phyloP scores from a whole-genome alignment of 2,329 filamentous ascomycete species.

The Exophiala xenobiotica region DNA sequence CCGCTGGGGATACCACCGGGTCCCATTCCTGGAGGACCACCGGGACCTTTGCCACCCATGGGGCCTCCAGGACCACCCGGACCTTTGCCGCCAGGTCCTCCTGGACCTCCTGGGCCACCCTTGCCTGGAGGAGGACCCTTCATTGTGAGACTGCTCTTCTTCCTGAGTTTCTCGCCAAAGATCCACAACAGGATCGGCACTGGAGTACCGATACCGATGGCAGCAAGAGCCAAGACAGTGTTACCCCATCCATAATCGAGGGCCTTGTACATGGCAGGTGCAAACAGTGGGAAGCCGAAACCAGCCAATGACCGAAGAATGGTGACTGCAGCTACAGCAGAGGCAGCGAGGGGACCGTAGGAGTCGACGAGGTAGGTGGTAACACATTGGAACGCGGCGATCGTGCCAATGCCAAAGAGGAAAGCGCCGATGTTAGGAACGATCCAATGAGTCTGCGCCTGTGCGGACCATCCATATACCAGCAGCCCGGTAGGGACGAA shows the following conservation, averaged over 20 bases:
- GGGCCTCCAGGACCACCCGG: conserved; percentile 12
- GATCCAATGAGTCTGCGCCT: conserved; percentile 46
- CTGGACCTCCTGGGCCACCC: conserved; percentile 20
- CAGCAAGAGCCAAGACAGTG: conserved; percentile 47
- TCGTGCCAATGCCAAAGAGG: conserved; percentile 43
- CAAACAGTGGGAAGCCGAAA: conserved; percentile 53
- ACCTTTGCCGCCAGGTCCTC: conserved; percentile 20
- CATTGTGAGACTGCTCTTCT: conserved; percentile 32
- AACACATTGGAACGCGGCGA: conserved; percentile 32
- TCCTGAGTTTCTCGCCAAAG: conserved; percentile 44
- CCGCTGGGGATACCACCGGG: conserved; percentile 20
- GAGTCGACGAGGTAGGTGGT: conserved; percentile 40
- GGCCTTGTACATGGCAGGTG: conserved; percentile 41
- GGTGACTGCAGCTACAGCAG: conserved; percentile 49
- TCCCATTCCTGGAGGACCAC: conserved; percentile 16
- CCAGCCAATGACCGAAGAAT: conserved; percentile 49
- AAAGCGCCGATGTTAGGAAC: conserved; percentile 48
- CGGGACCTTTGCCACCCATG: conserved; percentile 18
- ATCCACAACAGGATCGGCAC: conserved; percentile 48
- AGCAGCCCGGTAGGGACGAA: conserved; percentile 50
- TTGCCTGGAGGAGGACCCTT: conserved; percentile 27
- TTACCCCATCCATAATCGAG: conserved; percentile 44
- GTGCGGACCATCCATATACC: conserved; percentile 52
- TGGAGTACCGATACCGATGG: conserved; percentile 42
- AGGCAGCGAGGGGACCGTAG: conserved; percentile 50